A percentile compares a stretch with the other conserved stretches of the same genome.
Evolutionary conservation across 345 rosid species (phyloP).

Genomic region (Syzygium jambos): DNA sequence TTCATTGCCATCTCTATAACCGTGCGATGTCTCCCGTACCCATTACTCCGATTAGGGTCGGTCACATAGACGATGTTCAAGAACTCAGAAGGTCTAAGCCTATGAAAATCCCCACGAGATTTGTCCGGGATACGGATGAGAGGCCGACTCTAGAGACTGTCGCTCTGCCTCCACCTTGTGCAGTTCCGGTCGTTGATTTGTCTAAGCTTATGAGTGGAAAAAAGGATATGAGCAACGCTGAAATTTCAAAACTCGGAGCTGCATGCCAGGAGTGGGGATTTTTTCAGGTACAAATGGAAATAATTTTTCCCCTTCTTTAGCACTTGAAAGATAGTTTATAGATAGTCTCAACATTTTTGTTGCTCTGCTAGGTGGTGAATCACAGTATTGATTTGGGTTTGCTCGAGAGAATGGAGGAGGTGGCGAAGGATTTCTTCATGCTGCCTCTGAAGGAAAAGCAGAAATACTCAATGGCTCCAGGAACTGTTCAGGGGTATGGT

Average conservation of each 20-base stretch:
- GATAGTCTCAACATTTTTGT: neutral
- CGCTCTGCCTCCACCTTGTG: slow-evolving; percentile 9
- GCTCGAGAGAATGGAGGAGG: slow-evolving; percentile 57
- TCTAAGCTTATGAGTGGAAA: slow-evolving; percentile 37
- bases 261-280: slow-evolving; percentile 97
- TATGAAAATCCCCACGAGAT: slow-evolving; percentile 61
- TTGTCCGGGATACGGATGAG: slow-evolving; percentile 50
- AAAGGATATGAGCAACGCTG: slow-evolving; percentile 21
- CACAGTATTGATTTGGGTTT: slow-evolving; percentile 61
- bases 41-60: slow-evolving; percentile 45
- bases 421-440: slow-evolving; percentile 68
- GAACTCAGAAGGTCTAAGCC: slow-evolving; percentile 63
- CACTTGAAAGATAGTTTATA: neutral
- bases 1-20: neutral
- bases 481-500: slow-evolving; percentile 92
- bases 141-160: slow-evolving; percentile 30
- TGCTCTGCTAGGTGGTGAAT: slow-evolving; percentile 49
- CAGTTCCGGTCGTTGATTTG: slow-evolving; percentile 65
- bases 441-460: slow-evolving; percentile 77
- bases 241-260: slow-evolving; percentile 36
- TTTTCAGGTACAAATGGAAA: slow-evolving; percentile 53
- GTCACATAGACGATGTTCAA: slow-evolving; percentile 85
- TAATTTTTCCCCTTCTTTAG: neutral
- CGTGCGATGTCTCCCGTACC: slow-evolving; percentile 57
- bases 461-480: slow-evolving; percentile 82